These are phyloP conservation scores for Dentipellis fragilis DNA, from an alignment of 768 basidiomycete genomes.

Conservation along the genomic window DNA sequence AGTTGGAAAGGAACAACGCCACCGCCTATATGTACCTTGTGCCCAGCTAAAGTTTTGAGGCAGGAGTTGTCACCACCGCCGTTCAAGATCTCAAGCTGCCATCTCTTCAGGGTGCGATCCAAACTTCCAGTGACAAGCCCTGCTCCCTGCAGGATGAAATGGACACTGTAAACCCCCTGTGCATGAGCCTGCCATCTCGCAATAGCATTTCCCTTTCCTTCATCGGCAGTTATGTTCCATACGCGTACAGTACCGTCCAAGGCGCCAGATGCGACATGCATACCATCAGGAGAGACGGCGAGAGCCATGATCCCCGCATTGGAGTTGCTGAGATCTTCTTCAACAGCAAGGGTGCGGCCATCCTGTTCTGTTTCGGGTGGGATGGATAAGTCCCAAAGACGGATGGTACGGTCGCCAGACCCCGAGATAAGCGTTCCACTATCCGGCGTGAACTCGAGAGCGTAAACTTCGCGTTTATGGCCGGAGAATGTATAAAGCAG, in stretches of 20 bases:
- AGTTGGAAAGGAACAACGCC: conserved; percentile 5
- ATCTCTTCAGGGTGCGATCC: conserved; percentile 36
- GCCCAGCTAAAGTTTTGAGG: conserved; percentile 20
- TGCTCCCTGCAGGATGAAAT: conserved; percentile 31
- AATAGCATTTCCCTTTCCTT: conserved; percentile 22
- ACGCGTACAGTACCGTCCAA: conserved; percentile 43
- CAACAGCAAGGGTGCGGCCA: neutral
- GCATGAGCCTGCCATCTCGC: conserved; percentile 32
- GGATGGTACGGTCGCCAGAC: conserved; percentile 1
- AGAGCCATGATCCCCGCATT: neutral
- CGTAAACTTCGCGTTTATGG: neutral
- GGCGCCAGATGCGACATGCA: conserved; percentile 39
- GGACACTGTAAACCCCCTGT: conserved; percentile 36
- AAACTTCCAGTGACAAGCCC: conserved; percentile 32
- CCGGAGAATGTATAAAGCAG: neutral
- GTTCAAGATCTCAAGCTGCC: conserved; percentile 27
- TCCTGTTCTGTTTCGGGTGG: neutral
- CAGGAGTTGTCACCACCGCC: neutral
- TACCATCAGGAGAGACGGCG: conserved; percentile 17
- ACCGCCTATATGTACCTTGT: conserved; percentile 5
- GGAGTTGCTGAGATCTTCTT: neutral
- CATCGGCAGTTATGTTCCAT: conserved; percentile 33
- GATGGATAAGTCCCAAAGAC: neutral
- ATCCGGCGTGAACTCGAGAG: neutral
- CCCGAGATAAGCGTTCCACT: neutral